Conservation (phyloP, 73 alveolate species). For the Paramecium bursaria region DNA sequence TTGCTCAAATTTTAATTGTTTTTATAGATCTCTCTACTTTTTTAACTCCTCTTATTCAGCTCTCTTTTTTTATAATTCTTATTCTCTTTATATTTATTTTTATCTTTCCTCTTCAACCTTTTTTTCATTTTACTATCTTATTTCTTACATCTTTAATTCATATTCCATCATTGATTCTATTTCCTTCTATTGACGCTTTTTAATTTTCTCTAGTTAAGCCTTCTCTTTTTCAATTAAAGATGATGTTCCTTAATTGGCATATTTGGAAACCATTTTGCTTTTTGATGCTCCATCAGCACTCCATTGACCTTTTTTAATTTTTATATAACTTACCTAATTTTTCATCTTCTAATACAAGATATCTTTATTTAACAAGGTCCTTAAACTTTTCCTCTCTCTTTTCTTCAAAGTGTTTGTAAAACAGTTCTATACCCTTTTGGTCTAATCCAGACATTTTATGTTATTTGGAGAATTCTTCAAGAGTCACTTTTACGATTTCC, state of each 20-base stretch:
- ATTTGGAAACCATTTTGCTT: conserved; percentile 51
- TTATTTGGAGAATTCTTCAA: conserved; percentile 24
- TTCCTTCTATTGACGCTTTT: conserved; percentile 32
- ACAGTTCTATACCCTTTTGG: conserved; percentile 18
- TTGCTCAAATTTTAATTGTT: conserved; percentile 47
- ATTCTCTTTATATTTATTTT: conserved; percentile 53
- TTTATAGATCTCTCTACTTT: conserved; percentile 51
- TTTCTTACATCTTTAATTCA: conserved; percentile 60
- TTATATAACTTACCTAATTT: conserved; percentile 20
- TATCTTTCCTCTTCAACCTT: conserved; percentile 32
- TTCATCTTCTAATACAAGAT: conserved; percentile 53
- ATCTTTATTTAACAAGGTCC: conserved; percentile 47
- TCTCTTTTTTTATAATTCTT: conserved; percentile 57
- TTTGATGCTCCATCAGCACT: conserved; percentile 30
- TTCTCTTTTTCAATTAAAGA: conserved; percentile 61
- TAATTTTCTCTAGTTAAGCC: conserved; percentile 22
- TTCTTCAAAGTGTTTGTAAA: conserved; percentile 47
- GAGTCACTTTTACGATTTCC: conserved; percentile 30
- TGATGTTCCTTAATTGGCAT: conserved; percentile 39
- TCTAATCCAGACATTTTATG: conserved; percentile 17
- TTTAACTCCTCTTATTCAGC: conserved; percentile 53
- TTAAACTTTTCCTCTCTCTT: conserved; percentile 47
- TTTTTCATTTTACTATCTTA: conserved; percentile 56
- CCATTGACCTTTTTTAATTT: conserved; percentile 46
- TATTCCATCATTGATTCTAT: conserved; percentile 29